Evolutionary conservation across 441 rosid species (phyloP), one percentile per base, ranked within the genome.

Genomic region (Brassica balearica): DNA sequence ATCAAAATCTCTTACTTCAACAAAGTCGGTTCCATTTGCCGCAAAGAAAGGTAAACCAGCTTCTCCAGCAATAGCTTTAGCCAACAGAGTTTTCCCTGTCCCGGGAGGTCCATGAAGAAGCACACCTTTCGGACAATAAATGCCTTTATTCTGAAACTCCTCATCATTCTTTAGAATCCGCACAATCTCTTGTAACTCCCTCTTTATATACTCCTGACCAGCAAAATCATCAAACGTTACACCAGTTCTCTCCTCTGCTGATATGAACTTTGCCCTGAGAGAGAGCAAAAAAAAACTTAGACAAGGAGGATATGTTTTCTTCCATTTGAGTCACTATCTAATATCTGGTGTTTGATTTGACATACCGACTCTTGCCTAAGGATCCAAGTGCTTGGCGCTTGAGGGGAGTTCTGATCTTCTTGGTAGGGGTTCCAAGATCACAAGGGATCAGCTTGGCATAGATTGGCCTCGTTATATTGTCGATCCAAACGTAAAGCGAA

Each of bases 31-130:
- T 74, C 98, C 99, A 81, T 93, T 96, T 63, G 90, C 97, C 1
- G 99, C 97, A 81, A 96, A 93, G 85, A 96, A 96, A 72, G 99
- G 99, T 51, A 93, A 85, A 69, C 98, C 99, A 66, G 99, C 97
- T 92, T 96, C 99, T 79, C 99, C 99, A 29, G 98, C 99, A 87
- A 93, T 93, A 75, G 99, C 99, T 88, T 93, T 93, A 72, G 99
- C 99, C 69, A 96, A 84, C 71, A 96, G 86, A 29, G 99, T 96
- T 87, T 96, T 92, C 71, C 99, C 99, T 41, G 99, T 96, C 78
- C 98, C 99, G n/a, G 98, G 98, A 72, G 99, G 98, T 36, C 98
- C 99, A 78, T 96, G 92, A 62, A 96, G 97, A 77, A 96, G 95
- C 59, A 96, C 97, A 78, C 99, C 99, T 92, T 93, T 92, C 2